Percentiles rank a stretch among this genome's conserved stretches.
Conservation (phyloP, 805 yeast genomes). For the Wickerhamiella sergipiensis region DNA sequence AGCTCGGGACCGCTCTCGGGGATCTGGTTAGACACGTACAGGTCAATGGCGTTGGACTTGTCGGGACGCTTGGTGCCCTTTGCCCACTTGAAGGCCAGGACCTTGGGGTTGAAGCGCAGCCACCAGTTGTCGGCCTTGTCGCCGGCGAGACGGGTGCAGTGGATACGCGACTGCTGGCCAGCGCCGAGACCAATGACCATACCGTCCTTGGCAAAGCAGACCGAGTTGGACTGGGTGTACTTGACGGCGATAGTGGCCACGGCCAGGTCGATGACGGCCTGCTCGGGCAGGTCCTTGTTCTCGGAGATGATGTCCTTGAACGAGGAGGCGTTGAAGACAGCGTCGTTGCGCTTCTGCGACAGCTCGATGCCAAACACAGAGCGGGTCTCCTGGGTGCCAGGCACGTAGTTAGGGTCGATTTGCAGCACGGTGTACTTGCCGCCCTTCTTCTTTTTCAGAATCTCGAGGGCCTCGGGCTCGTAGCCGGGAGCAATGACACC, state of each 20-base stretch:
- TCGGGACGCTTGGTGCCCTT: conserved; percentile 98
- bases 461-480: conserved; percentile 79
- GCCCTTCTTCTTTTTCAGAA: conserved; percentile 83
- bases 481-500: conserved; percentile 98
- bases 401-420: conserved; percentile 87
- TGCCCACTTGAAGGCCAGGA: conserved; percentile 89
- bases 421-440: conserved; percentile 96
- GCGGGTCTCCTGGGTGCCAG: conserved; percentile 72
- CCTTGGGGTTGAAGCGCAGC: conserved; percentile 97
- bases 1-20: conserved; percentile 89
- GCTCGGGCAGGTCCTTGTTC: conserved; percentile 78
- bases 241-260: conserved; percentile 96
- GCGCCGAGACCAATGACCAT: conserved; percentile 99
- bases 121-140: conserved; percentile 99
- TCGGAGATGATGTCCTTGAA: conserved; percentile 84
- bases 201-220: conserved; percentile 96
- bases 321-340: conserved; percentile 77
- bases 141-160: conserved; percentile 98
- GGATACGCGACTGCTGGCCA: conserved; percentile 98
- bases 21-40: conserved; percentile 80
- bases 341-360: conserved; percentile 96
- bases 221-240: conserved; percentile 97
- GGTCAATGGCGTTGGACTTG: conserved; percentile 93
- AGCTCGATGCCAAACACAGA: conserved; percentile 92
- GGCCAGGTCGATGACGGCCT: conserved; percentile 83